A percentile compares a stretch with the other conserved stretches of the same genome.
phyloP scores from a whole-genome alignment of 805 yeast genomes.

The Spathaspora sp. region DNA sequence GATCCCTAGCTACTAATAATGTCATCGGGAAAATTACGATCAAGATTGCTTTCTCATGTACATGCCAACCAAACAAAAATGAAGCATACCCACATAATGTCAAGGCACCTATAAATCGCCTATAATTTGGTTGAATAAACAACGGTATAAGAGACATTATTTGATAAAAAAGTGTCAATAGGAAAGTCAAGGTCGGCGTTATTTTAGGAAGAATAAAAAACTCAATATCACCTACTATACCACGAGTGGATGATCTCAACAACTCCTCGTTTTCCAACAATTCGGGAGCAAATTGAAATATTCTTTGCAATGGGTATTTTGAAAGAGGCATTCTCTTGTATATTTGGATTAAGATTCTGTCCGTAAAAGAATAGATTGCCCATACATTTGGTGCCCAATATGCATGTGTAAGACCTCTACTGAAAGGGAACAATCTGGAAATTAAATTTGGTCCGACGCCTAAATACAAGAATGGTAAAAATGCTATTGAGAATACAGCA shows the following conservation, averaged over 20 bases:
- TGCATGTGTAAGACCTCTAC: slow-evolving; percentile 94
- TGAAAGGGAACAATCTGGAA: slow-evolving; percentile 81
- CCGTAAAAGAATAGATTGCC: slow-evolving; percentile 88
- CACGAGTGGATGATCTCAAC: slow-evolving; percentile 57
- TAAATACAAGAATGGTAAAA: slow-evolving; percentile 71
- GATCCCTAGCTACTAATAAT: slow-evolving; percentile 67
- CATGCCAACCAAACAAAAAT: slow-evolving; percentile 97
- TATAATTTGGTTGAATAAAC: slow-evolving; percentile 63
- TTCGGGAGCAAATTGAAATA: slow-evolving; percentile 45
- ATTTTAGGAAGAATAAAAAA: slow-evolving; percentile 80
- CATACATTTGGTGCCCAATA: slow-evolving; percentile 99
- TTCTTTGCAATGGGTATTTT: slow-evolving; percentile 22
- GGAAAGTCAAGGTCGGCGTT: slow-evolving; percentile 71
- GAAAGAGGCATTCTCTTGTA: slow-evolving; percentile 33
- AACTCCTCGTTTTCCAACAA: slow-evolving; percentile 29
- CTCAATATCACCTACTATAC: slow-evolving; percentile 86
- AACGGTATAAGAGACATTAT: slow-evolving; percentile 72
- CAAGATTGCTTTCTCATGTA: slow-evolving; percentile 96
- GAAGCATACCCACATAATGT: slow-evolving; percentile 90
- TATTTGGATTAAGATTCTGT: slow-evolving; percentile 58
- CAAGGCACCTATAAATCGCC: slow-evolving; percentile 77
- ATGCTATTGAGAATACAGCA: slow-evolving; percentile 60
- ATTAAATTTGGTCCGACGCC: slow-evolving; percentile 62
- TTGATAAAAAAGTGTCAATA: slow-evolving; percentile 83
- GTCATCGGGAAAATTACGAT: slow-evolving; percentile 84